A percentile compares a stretch with the other conserved stretches of the same genome.
Conservation (phyloP, 2,329 filamentous ascomycete genomes). For the Grosmannia clavigera region DNA sequence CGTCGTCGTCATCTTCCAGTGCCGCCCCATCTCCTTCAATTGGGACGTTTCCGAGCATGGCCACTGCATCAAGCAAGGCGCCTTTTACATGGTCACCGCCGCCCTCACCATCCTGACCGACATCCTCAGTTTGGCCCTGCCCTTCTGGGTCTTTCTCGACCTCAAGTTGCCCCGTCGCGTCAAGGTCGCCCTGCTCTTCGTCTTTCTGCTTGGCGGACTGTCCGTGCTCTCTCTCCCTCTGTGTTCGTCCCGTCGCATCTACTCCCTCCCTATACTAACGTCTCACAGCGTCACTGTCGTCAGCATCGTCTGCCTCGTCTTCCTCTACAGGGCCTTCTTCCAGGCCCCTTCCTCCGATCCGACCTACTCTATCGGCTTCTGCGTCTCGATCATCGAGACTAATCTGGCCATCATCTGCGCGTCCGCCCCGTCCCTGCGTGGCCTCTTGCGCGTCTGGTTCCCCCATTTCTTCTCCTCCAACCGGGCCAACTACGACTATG, state of each 20-base stretch:
- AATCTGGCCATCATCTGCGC: conserved; percentile 30
- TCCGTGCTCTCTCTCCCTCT: conserved; percentile 8
- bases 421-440: conserved; percentile 25
- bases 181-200: conserved; percentile 19
- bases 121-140: conserved; percentile 27
- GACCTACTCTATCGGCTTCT: conserved; percentile 22
- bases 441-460: conserved; percentile 11
- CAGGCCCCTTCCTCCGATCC: conserved; percentile 14
- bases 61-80: conserved; percentile 21
- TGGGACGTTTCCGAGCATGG: conserved; percentile 29
- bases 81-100: conserved; percentile 22
- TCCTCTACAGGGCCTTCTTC: conserved; percentile 22
- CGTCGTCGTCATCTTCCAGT: conserved; percentile 24
- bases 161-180: conserved; percentile 19
- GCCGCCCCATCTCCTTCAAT: conserved; percentile 27
- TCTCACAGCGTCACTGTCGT: conserved; percentile 21
- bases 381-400: conserved; percentile 25
- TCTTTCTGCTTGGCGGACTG: conserved; percentile 21
- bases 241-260: background rate
- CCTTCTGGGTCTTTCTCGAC: conserved; percentile 22
- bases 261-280: background rate
- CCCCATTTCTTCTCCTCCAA: conserved; percentile 12
- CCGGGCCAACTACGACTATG: conserved; percentile 6
- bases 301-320: conserved; percentile 21
- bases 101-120: conserved; percentile 32